Evolutionary conservation across 2,329 filamentous ascomycete genomes (phyloP), one percentile per base, ranked within the genome.

Genomic region (Talaromyces sp.): DNA sequence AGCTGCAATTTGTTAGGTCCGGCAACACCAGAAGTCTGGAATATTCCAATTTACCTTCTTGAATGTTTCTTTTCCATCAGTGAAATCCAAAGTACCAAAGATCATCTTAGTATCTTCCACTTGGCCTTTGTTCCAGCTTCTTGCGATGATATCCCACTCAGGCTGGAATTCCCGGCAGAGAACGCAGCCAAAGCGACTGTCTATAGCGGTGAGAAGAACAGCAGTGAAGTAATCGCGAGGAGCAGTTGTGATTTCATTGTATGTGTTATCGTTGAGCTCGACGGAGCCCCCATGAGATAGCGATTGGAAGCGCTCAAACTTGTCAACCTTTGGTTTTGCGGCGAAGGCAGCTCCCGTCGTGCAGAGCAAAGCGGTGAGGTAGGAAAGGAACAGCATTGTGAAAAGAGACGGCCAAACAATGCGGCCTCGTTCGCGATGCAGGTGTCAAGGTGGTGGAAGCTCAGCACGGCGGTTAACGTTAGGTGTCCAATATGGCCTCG

Each of bases 101-200:
- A 98, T 74, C 65, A 96, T 69, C 62, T 85, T 80, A 14, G 75
- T 63, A 1, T 66, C 71, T 58, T 68, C 32, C 64, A 64, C 79
- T 89, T 91, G 75, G 96, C 90, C 8, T 74, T 89, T 91, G 64
- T 82, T 82, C 95, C 95, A 99, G 77, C 90, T 95, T 75, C 86
- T 90, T 58, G 85, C 86, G 58, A 99, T 78, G 58, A 98, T 76
- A 59, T 96, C 90, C 89, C 92, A 99, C 77, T 99, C 95, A 1
- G 93, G 89, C 74, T 96, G 90, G 75, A 99, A 96, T 58, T 96
- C 91, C 57, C 86, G 84, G 76, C 95, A 99, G 55, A 98, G 81
- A 66, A 87, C 81, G 74, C 95, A 99, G 62, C 89, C 90, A 72
- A 90, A 97, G 61, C 91, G 86, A 32, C 86, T 71, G 66, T 96